Conservation (phyloP, 768 basidiomycete species). For the Trametes meyenii region DNA sequence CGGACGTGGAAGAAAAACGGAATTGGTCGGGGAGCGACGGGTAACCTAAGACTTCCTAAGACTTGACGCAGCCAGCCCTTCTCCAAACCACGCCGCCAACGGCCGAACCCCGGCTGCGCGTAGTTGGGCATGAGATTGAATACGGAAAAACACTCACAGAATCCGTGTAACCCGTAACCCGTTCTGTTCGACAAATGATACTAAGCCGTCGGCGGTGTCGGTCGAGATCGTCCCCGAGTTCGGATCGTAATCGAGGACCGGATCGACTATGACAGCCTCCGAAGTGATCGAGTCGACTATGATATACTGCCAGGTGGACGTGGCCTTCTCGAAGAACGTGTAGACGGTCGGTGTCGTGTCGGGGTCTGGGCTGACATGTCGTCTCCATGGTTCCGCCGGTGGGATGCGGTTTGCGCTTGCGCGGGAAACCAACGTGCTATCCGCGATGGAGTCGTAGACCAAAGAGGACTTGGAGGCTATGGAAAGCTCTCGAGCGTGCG, state of each 20-base stretch:
- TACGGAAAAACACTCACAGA: conserved; percentile 32
- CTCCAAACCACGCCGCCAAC: too few species aligned
- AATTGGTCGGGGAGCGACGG: too few species aligned
- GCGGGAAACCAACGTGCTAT: conserved; percentile 5
- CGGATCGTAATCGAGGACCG: conserved; percentile 41
- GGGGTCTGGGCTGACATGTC: conserved; percentile 24
- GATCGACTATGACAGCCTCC: conserved; percentile 44
- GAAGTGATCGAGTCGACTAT: conserved; percentile 56
- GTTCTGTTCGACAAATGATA: conserved; percentile 35
- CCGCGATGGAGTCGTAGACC: background rate
- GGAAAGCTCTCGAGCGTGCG: background rate
- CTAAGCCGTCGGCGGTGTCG: conserved; percentile 36
- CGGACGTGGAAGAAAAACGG: too few species aligned
- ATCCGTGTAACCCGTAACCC: conserved; percentile 37
- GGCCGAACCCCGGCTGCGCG: too few species aligned
- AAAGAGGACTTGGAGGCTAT: background rate
- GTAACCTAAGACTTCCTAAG: too few species aligned
- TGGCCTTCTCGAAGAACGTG: conserved; percentile 34
- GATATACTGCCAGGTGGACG: conserved; percentile 52
- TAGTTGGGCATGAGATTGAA: background rate
- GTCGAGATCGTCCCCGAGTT: conserved; percentile 37
- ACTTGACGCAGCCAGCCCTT: too few species aligned
- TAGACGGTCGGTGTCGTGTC: conserved; percentile 30
- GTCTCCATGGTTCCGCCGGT: conserved; percentile 29
- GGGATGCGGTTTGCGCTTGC: conserved; percentile 13